Conservation (phyloP, 1,284 basidiomycete genomes). For the Vanrija sp. region DNA sequence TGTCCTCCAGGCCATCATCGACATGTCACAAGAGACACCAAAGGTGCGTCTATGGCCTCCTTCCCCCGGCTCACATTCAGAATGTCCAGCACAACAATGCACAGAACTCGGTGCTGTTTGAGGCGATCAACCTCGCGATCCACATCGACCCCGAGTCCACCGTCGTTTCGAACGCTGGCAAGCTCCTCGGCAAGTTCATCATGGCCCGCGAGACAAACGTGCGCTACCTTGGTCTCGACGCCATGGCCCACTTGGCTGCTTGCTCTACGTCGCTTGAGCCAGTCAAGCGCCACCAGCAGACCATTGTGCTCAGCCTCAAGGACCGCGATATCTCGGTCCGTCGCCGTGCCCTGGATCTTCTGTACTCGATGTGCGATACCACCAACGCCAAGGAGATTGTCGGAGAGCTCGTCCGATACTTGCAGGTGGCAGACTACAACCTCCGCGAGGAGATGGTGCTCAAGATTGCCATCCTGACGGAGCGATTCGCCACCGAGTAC, state of each 20-base stretch:
- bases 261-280: conserved; percentile 83
- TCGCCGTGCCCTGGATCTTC: conserved; percentile 84
- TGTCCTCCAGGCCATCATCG: conserved; percentile 86
- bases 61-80: conserved; percentile 39
- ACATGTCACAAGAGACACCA: conserved; percentile 87
- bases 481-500: conserved; percentile 89
- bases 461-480: conserved; percentile 96
- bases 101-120: conserved; percentile 95
- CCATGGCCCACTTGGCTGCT: conserved; percentile 96
- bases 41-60: conserved; percentile 32
- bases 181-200: conserved; percentile 90
- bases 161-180: conserved; percentile 83
- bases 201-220: conserved; percentile 98
- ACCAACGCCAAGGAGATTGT: conserved; percentile 94
- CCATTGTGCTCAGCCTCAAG: conserved; percentile 87
- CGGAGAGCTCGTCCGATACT: conserved; percentile 85
- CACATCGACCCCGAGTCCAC: conserved; percentile 90
- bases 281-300: conserved; percentile 92
- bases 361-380: conserved; percentile 98
- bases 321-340: conserved; percentile 98
- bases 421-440: conserved; percentile 91
- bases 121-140: conserved; percentile 95
- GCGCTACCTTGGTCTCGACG: conserved; percentile 93
- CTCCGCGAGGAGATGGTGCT: conserved; percentile 97
- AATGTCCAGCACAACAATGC: conserved; percentile 99